These are phyloP conservation scores for Tirmania nivea DNA, from an alignment of 495 filamentous ascomycete species.

Conservation along the genomic window DNA sequence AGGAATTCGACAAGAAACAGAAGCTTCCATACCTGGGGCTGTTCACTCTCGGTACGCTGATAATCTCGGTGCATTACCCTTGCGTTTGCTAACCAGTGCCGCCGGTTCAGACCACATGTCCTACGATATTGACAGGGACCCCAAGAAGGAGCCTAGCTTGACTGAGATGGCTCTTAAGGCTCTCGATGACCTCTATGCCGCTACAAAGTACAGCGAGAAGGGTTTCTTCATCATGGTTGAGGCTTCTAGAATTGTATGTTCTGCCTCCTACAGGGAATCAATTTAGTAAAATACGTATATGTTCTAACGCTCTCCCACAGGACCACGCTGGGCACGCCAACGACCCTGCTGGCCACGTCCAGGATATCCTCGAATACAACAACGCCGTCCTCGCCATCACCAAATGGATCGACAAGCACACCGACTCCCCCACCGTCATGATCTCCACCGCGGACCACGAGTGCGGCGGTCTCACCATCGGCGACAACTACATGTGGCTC, in stretches of 20 bases:
- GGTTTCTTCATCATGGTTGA: conserved; percentile 24
- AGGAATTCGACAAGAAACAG: conserved; percentile 16
- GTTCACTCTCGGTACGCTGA: conserved; percentile 13
- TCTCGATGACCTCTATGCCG: conserved; percentile 18
- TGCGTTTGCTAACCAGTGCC: too few relatives aligned
- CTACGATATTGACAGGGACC: conserved; percentile 22
- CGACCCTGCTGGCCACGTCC: conserved; percentile 20
- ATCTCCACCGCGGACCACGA: conserved; percentile 24
- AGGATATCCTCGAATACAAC: conserved; percentile 22
- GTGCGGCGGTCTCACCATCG: conserved; percentile 21
- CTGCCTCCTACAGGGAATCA: neutral
- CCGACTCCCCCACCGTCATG: conserved; percentile 16
- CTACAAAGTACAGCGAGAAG: conserved; percentile 17
- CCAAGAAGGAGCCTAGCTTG: conserved; percentile 16
- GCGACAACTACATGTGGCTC: conserved; percentile 17
- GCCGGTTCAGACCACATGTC: conserved; percentile 16
- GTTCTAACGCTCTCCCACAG: neutral
- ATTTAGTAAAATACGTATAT: too few relatives aligned
- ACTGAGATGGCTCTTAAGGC: conserved; percentile 21
- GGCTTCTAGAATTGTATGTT: conserved; percentile 19
- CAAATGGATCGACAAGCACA: conserved; percentile 20
- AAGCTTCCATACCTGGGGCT: conserved; percentile 21
- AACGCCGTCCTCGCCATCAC: conserved; percentile 18
- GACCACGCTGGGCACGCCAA: conserved; percentile 23
- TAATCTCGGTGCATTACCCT: too few relatives aligned